phyloP scores from a whole-genome alignment of 164 flowering plant species.

The Hamamelis virginiana region DNA sequence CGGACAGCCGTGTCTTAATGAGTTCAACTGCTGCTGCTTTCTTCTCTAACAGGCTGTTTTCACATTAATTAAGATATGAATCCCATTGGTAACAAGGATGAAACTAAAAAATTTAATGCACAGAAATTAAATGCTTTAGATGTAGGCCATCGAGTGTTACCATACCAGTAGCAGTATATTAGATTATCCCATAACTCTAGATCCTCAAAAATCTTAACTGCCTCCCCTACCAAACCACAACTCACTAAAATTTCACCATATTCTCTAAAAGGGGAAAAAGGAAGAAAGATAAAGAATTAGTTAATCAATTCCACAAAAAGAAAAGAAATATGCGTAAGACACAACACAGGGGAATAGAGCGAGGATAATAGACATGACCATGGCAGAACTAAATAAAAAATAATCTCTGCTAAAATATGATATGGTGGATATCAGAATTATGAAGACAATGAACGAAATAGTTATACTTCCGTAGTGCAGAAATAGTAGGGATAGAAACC shows the following conservation, averaged over 20 bases:
- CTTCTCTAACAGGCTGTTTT: constrained; percentile 68
- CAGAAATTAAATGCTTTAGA: not conserved
- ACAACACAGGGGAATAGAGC: no score
- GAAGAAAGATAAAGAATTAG: not conserved
- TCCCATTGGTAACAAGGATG: not conserved
- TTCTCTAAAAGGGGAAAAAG: constrained; percentile 45
- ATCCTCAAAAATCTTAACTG: constrained; percentile 76
- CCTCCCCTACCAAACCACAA: constrained; percentile 88
- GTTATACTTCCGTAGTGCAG: constrained; percentile 71
- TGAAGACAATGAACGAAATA: constrained; percentile 2
- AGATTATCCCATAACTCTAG: constrained; percentile 96
- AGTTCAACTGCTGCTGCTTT: constrained; percentile 94
- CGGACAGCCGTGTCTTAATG: constrained; percentile 63
- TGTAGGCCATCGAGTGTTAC: not conserved
- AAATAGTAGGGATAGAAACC: constrained; percentile 63
- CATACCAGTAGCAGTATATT: constrained; percentile 79
- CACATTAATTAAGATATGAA: constrained; percentile 6
- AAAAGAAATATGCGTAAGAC: no score
- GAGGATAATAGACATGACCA: not conserved
- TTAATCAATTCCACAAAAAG: not conserved
- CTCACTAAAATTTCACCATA: constrained; percentile 80
- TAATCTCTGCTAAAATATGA: not conserved
- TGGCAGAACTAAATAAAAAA: not conserved
- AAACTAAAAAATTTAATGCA: not conserved
- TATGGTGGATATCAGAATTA: not conserved